Evolutionary conservation across 108 stramenopile species (phyloP).

Genomic region (Aurantiochytrium sp.): DNA sequence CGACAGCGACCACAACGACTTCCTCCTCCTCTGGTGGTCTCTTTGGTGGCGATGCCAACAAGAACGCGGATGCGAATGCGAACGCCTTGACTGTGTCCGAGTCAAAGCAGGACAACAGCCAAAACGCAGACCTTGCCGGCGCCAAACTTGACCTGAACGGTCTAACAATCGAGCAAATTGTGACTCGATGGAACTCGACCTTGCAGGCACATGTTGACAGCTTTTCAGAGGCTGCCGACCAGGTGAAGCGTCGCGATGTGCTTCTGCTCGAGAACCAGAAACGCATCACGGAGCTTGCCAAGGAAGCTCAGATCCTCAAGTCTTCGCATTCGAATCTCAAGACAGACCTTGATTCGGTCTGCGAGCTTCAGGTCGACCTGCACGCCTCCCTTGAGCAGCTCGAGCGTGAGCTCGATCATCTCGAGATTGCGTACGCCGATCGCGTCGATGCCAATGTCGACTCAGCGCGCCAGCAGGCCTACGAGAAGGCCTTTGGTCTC

Average conservation of each 20-base stretch:
- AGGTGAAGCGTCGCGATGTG: conserved; percentile 1
- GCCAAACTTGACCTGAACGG: neutral
- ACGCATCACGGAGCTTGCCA: conserved; percentile 7
- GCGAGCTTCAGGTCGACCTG: neutral
- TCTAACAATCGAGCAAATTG: neutral
- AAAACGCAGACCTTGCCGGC: neutral
- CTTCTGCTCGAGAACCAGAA: neutral
- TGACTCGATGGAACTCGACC: neutral
- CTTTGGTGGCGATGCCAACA: neutral
- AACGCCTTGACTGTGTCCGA: neutral
- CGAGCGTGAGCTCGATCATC: neutral
- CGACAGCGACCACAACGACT: neutral
- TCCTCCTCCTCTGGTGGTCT: neutral
- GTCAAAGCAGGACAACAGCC: neutral
- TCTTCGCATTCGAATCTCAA: neutral
- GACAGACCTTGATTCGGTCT: neutral
- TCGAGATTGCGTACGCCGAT: neutral
- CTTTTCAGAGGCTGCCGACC: neutral
- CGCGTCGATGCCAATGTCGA: neutral
- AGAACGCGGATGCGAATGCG: neutral
- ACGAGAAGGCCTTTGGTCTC: neutral
- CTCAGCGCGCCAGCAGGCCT: neutral
- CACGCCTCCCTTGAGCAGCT: neutral
- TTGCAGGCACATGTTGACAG: neutral
- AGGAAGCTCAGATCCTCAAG: conserved; percentile 15